phyloP scores from a whole-genome alignment of 805 yeast genomes.

The Monosporozyma aerobia region DNA sequence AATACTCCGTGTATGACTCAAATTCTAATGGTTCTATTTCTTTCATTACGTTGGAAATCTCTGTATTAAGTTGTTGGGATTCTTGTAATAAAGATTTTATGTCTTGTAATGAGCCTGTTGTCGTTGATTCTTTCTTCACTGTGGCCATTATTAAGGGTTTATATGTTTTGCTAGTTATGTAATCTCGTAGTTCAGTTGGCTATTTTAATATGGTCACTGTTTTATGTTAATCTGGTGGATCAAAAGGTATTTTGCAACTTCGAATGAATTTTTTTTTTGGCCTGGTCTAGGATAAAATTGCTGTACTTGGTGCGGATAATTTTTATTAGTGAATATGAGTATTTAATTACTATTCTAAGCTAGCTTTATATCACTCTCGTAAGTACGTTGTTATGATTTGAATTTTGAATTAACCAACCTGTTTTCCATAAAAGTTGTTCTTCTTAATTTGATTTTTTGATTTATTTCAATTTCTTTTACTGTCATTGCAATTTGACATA shows the following conservation, averaged over 20 bases:
- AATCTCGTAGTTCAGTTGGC: background rate
- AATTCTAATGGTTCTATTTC: slow-evolving; percentile 24
- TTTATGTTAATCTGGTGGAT: background rate
- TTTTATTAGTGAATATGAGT: background rate
- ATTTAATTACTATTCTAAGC: background rate
- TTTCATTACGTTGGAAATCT: slow-evolving; percentile 7
- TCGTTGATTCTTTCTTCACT: background rate
- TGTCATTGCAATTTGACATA: background rate
- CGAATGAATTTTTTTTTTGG: background rate
- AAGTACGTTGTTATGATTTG: background rate
- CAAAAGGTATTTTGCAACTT: background rate
- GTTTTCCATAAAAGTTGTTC: background rate
- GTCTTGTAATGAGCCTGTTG: background rate
- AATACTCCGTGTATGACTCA: slow-evolving; percentile 29
- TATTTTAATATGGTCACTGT: too few relatives aligned
- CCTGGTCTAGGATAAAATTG: background rate
- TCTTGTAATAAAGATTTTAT: slow-evolving; percentile 1
- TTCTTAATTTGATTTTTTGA: background rate
- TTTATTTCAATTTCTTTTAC: background rate
- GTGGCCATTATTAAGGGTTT: background rate
- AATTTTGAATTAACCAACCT: background rate
- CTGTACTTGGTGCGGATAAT: background rate
- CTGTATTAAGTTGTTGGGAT: slow-evolving; percentile 5
- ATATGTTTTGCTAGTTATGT: background rate
- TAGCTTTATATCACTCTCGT: background rate